Conservation (phyloP, 352 stramenopile species). For the Globisporangium nodosum region DNA sequence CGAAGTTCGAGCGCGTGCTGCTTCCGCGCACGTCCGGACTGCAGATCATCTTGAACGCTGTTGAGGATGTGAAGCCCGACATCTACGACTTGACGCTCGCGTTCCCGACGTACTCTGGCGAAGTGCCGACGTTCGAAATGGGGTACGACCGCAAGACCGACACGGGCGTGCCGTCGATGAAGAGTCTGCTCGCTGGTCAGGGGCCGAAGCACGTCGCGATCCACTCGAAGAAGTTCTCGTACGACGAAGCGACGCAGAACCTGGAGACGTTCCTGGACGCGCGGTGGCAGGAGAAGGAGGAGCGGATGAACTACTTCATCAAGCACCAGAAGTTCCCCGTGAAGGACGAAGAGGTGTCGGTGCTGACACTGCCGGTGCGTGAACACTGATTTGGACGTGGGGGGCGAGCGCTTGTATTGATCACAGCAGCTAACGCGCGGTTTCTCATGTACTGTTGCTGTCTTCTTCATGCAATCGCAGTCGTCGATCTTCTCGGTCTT, state of each 20-base stretch:
- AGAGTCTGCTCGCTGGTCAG: conserved; percentile 57
- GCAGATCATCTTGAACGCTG: conserved; percentile 88
- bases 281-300: conserved; percentile 75
- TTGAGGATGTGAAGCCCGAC: conserved; percentile 79
- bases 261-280: conserved; percentile 64
- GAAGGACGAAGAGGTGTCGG: conserved; percentile 24
- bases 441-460: neutral
- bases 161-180: conserved; percentile 80
- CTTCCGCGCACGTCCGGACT: conserved; percentile 91
- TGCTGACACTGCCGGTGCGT: conserved; percentile 30
- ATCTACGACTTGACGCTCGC: conserved; percentile 93
- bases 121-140: conserved; percentile 87
- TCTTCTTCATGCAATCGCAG: conserved; percentile 19
- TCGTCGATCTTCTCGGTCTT: conserved; percentile 60
- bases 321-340: conserved; percentile 54
- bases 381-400: neutral
- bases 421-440: neutral
- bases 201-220: conserved; percentile 42
- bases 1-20: conserved; percentile 88
- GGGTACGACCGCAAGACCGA: conserved; percentile 82
- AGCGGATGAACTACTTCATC: conserved; percentile 69
- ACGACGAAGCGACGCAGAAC: conserved; percentile 43
- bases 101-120: conserved; percentile 77
- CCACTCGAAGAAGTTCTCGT: conserved; percentile 56
- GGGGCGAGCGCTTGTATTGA: neutral